phyloP scores from a whole-genome alignment of 805 yeast species.

The Suhomyces xylopsoci region DNA sequence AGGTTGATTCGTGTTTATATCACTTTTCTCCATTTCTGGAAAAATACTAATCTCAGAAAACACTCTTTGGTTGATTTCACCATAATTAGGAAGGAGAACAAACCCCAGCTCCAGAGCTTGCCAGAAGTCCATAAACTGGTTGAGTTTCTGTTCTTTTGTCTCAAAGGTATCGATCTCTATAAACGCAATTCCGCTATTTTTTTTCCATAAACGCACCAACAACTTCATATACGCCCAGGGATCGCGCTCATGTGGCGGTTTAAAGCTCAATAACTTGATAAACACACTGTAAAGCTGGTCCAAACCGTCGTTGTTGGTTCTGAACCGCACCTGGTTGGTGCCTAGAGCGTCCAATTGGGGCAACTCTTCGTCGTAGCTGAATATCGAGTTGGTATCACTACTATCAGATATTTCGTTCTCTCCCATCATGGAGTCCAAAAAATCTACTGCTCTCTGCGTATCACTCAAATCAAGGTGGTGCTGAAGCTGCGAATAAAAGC shows the following conservation, averaged over 20 bases:
- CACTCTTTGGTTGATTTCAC: conserved; percentile 11
- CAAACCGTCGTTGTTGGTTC: conserved; percentile 15
- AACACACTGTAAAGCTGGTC: conserved; percentile 19
- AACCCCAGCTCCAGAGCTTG: conserved; percentile 9
- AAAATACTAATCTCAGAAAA: conserved; percentile 14
- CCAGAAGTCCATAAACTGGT: conserved; percentile 16
- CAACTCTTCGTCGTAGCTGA: conserved; percentile 15
- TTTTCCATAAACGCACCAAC: conserved; percentile 21
- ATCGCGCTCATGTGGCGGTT: conserved; percentile 10
- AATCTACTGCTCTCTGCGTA: conserved; percentile 18
- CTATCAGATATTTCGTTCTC: background rate
- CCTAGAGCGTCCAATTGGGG: background rate
- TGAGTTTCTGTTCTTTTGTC: conserved; percentile 16
- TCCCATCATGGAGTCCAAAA: conserved; percentile 19
- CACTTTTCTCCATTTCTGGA: conserved; percentile 18
- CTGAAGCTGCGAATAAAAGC: conserved; percentile 15
- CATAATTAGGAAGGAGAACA: conserved; percentile 15
- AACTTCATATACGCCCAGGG: conserved; percentile 16
- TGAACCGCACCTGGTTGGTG: background rate
- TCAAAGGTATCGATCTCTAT: conserved; percentile 18
- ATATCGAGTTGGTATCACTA: conserved; percentile 14
- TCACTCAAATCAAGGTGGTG: conserved; percentile 16
- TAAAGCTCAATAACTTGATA: conserved; percentile 20
- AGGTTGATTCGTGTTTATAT: no score
- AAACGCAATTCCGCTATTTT: conserved; percentile 14